Evolutionary conservation across 2,329 filamentous ascomycete genomes (phyloP), one percentile per base, ranked within the genome.

Genomic region (Colletotrichum sp.): DNA sequence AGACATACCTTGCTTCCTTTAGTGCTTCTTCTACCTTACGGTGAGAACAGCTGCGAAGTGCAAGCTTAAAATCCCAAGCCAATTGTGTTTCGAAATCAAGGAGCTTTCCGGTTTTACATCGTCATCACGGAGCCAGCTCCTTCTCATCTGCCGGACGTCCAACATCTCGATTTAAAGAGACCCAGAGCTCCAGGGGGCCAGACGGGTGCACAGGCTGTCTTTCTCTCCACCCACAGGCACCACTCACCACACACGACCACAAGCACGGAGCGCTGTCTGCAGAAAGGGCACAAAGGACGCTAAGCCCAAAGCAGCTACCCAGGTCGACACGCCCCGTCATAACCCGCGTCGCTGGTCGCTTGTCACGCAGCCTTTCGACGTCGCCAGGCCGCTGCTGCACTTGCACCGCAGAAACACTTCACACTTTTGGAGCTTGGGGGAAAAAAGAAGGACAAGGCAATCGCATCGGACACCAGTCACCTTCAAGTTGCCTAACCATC

Each of bases 291-390:
- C 61, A 70, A 38, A 61, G 28, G 30, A 36, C 63, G 69, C 70
- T 73, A 75, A 75, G 43, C 73, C 73, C 14, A 55, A 75, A 64
- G 9, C 21, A 58, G 71, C 18, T 26, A 70, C 8, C 18, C 26
- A 30, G 52, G 74, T 65, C 59, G 65, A 74, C 71, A 67, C 65
- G 74, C 65, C 74, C 71, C 66, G 74, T 74, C 74, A 70, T 76
- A 70, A 70, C 36, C 74, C 71, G 71, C 74, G 74, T 74, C 65
- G 71, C 74, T 62, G 61, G 71, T 76, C 74, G 71, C 74, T 62
- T 66, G 71, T 76, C 74, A 74, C 74, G 73, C 73, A 73, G 69
- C 58, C 69, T 43, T 58, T 74, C 74, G 43, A 71, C 69, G 28
- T 75, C 71, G 61, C 32, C 38, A 63, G 66, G 71, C 43, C 58